Evolutionary conservation across 208 protist genomes (phyloP).

Genomic region (Willaertia magna): DNA sequence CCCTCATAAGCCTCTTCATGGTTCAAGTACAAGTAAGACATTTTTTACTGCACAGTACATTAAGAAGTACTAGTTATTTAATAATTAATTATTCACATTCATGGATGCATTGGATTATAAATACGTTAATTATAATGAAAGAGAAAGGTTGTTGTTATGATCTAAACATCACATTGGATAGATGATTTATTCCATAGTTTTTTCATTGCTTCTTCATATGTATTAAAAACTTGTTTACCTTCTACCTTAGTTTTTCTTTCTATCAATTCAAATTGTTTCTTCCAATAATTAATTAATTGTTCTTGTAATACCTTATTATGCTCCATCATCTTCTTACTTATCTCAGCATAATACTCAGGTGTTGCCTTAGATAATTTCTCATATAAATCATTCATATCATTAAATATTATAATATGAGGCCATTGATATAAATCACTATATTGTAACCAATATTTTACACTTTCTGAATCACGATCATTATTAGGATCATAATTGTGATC

Average conservation of each 20-base stretch:
- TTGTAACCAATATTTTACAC: conserved; percentile 14
- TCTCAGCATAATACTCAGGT: background rate
- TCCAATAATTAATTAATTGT: background rate
- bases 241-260: background rate
- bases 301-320: background rate
- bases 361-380: background rate
- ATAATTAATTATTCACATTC: too few relatives aligned
- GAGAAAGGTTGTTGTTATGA: too few relatives aligned
- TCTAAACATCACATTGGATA: too few relatives aligned
- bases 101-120: too few relatives aligned
- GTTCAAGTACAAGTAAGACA: too few relatives aligned
- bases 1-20: too few relatives aligned
- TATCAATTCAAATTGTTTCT: background rate
- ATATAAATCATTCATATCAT: conserved; percentile 16
- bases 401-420: conserved; percentile 18
- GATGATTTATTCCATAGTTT: background rate
- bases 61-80: too few relatives aligned
- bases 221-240: background rate
- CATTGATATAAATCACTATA: conserved; percentile 28
- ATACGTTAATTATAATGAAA: too few relatives aligned
- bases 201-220: background rate
- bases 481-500: conserved; percentile 15
- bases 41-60: too few relatives aligned
- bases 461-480: conserved; percentile 16
- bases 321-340: background rate